phyloP scores from a whole-genome alignment of 345 rosid genomes.

The Populus tremula region DNA sequence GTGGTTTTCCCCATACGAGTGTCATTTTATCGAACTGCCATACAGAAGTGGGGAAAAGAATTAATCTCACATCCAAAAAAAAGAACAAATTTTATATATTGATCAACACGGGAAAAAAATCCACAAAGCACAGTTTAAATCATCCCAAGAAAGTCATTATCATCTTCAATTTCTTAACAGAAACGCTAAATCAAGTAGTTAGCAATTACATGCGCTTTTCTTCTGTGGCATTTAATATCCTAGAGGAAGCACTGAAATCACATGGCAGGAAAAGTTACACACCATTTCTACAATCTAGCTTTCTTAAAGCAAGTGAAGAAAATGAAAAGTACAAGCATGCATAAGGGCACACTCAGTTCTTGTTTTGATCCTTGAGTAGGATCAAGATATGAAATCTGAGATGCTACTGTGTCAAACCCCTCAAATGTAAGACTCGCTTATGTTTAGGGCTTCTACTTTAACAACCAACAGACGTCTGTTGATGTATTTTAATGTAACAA shows the following conservation, averaged over 20 bases:
- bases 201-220: background rate
- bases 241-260: background rate
- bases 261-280: background rate
- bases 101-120: background rate
- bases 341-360: background rate
- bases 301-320: background rate
- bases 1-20: conserved; percentile 89
- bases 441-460: background rate
- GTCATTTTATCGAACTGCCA: conserved; percentile 74
- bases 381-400: background rate
- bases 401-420: background rate
- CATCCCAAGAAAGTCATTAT: background rate
- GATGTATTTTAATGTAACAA: too few relatives aligned
- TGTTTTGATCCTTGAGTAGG: background rate
- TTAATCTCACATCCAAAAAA: background rate
- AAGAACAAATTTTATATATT: background rate
- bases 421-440: background rate
- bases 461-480: background rate
- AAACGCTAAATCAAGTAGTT: background rate
- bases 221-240: background rate
- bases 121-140: background rate
- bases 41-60: conserved; percentile 8
- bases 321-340: background rate
- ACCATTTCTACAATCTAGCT: background rate
- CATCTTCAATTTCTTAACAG: background rate